Evolutionary conservation across 306 rosid genomes (phyloP).

Genomic region (Citrullus colocynthis): DNA sequence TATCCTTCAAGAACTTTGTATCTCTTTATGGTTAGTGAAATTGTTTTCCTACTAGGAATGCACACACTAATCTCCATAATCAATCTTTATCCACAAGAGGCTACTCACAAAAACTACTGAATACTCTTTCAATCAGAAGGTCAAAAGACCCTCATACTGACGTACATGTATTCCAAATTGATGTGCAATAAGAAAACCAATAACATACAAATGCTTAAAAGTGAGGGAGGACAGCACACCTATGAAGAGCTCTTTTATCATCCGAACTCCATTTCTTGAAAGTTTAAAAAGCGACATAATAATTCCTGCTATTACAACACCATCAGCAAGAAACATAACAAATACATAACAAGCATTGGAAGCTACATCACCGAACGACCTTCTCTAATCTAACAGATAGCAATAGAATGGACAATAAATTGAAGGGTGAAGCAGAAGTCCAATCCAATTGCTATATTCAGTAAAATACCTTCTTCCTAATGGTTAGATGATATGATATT

Average conservation of each 20-base stretch:
- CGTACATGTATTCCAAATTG: not conserved
- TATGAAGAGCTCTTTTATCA: not conserved
- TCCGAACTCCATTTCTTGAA: slow-evolving; percentile 5
- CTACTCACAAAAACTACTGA: not conserved
- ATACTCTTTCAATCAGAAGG: not conserved
- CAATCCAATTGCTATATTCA: not conserved
- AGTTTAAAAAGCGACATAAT: slow-evolving; percentile 1
- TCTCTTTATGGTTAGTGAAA: not conserved
- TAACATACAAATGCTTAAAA: not conserved
- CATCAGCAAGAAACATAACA: not conserved
- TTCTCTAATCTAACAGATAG: not conserved
- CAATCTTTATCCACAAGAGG: not conserved
- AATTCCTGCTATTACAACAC: not conserved
- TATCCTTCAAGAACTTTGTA: not conserved
- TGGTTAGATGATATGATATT: too few species aligned
- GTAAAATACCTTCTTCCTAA: not conserved
- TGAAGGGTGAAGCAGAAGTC: not conserved
- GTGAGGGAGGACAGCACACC: not conserved
- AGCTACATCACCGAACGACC: not conserved
- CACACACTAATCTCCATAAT: not conserved
- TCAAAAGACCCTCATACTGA: not conserved
- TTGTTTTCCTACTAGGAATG: not conserved
- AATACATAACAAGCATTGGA: not conserved
- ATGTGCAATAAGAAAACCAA: not conserved
- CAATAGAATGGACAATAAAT: not conserved